phyloP scores from a whole-genome alignment of 768 basidiomycete genomes.

The Boletus subcaerulescens region DNA sequence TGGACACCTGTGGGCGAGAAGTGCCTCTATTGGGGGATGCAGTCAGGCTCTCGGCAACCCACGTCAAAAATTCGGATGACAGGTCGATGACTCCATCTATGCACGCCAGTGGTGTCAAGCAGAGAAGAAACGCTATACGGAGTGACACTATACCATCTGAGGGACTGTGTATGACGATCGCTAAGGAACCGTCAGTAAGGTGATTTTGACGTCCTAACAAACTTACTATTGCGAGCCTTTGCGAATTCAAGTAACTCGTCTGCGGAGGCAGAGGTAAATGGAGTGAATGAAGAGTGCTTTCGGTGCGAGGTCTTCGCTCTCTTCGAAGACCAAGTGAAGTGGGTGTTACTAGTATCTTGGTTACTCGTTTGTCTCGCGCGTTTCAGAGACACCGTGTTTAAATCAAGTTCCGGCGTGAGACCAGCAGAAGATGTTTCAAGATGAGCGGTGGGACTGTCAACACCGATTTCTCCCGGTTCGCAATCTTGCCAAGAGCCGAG shows the following conservation, averaged over 20 bases:
- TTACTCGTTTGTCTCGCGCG: constrained; percentile 8
- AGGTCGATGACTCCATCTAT: constrained; percentile 19
- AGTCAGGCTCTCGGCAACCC: constrained; percentile 6
- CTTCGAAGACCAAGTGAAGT: constrained; percentile 8
- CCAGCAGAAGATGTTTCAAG: constrained; percentile 14
- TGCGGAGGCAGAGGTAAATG: constrained; percentile 4
- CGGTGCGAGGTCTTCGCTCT: constrained; percentile 2
- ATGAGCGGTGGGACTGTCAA: constrained; percentile 21
- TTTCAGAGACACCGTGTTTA: constrained; percentile 10
- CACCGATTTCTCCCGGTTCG: constrained; percentile 29
- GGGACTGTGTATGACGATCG: constrained; percentile 18
- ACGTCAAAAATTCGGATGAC: constrained; percentile 18
- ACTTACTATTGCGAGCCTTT: constrained; percentile 24
- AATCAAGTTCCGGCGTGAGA: constrained; percentile 7
- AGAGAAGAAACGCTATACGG: not conserved
- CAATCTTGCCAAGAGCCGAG: not conserved
- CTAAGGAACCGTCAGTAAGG: constrained; percentile 9
- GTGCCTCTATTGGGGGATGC: not conserved
- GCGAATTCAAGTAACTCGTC: constrained; percentile 17
- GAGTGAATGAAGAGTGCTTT: not conserved
- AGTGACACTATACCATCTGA: constrained; percentile 15
- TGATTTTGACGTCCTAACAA: not conserved
- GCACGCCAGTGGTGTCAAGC: not conserved
- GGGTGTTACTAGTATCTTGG: not conserved
- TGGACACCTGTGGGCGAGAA: constrained; percentile 9